Evolutionary conservation across 805 yeast species (phyloP).

Genomic region (Wickerhamomyces mucosus): DNA sequence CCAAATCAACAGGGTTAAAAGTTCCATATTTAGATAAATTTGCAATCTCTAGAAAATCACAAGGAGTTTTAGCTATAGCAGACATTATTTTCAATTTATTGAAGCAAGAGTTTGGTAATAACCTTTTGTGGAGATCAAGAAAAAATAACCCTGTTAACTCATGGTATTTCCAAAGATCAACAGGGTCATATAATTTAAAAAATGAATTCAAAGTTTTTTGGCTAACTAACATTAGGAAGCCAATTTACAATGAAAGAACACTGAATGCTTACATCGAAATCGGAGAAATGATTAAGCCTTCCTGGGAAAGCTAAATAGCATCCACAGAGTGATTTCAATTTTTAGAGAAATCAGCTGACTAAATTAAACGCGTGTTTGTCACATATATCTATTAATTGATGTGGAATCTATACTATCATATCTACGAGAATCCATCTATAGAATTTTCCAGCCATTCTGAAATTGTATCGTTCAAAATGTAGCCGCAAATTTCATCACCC

Average conservation of each 20-base stretch:
- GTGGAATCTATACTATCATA: too few species aligned
- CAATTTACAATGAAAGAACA: constrained; percentile 22
- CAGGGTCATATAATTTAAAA: constrained; percentile 49
- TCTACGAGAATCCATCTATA: constrained; percentile 43
- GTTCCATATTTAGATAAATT: constrained; percentile 88
- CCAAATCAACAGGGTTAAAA: constrained; percentile 15
- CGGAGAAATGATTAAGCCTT: constrained; percentile 50
- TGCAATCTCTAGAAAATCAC: constrained; percentile 76
- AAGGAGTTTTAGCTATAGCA: constrained; percentile 90
- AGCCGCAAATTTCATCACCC: constrained; percentile 37
- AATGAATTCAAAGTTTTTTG: constrained; percentile 36
- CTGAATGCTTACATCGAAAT: constrained; percentile 41
- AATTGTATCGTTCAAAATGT: constrained; percentile 30
- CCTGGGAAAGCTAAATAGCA: constrained; percentile 22
- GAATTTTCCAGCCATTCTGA: constrained; percentile 36
- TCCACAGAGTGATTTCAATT: too few species aligned
- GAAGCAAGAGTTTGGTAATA: constrained; percentile 52
- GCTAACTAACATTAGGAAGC: constrained; percentile 21
- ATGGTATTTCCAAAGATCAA: constrained; percentile 93
- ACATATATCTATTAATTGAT: too few species aligned
- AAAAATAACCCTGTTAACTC: constrained; percentile 84
- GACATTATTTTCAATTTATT: constrained; percentile 85
- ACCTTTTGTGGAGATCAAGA: constrained; percentile 81
- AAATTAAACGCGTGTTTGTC: neutral
- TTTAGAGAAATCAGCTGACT: neutral